Evolutionary conservation across 2,329 filamentous ascomycete genomes (phyloP).

Genomic region (Trichoderma aggressivum): DNA sequence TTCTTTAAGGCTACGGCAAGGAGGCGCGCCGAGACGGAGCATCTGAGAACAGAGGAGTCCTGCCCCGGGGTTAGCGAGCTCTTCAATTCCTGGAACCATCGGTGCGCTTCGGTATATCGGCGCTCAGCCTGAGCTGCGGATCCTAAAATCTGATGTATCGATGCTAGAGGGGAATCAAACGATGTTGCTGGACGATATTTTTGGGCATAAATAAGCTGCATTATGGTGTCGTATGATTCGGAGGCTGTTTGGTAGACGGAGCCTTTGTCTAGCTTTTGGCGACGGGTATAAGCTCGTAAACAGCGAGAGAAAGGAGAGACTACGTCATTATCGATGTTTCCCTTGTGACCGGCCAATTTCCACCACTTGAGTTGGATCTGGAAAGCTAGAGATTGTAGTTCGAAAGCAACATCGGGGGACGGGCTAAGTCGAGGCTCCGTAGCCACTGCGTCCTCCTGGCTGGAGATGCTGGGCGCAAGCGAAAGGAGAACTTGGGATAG

Average conservation of each 20-base stretch:
- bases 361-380: conserved; percentile 62
- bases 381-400: conserved; percentile 63
- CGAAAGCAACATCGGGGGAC: conserved; percentile 55
- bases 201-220: conserved; percentile 33
- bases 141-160: conserved; percentile 53
- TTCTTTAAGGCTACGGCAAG: conserved; percentile 53
- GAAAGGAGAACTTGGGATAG: conserved; percentile 63
- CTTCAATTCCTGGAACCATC: conserved; percentile 52
- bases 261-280: conserved; percentile 40
- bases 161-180: conserved; percentile 43
- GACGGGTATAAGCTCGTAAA: conserved; percentile 57
- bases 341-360: conserved; percentile 57
- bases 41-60: conserved; percentile 49
- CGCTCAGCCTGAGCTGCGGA: conserved; percentile 46
- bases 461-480: conserved; percentile 64
- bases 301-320: conserved; percentile 63
- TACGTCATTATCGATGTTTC: conserved; percentile 61
- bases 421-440: conserved; percentile 53
- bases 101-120: conserved; percentile 48
- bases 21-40: conserved; percentile 52
- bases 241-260: conserved; percentile 38
- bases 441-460: conserved; percentile 57
- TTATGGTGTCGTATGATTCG: conserved; percentile 32
- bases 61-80: conserved; percentile 34
- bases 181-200: conserved; percentile 34